Base-by-base conservation (phyloP, 495 filamentous ascomycete species). In the Penicilliopsis zonata region DNA sequence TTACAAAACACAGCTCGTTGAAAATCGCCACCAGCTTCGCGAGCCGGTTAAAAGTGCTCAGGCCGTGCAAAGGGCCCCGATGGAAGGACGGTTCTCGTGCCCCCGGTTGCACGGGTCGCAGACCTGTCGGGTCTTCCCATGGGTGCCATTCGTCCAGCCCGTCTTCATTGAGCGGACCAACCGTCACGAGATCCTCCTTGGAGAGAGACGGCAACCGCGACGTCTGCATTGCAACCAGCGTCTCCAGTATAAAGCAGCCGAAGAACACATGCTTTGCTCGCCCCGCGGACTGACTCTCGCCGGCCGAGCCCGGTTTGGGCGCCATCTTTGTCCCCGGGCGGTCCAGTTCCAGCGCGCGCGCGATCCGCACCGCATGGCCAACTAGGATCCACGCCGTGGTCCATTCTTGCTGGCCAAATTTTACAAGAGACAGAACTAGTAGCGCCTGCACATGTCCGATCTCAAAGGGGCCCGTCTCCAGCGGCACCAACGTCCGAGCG, bases 61-160 rank as follows among this genome's bases (percentile, higher is more conserved):
- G 40, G 13, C 65, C 63, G 32, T 69, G 65, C 2, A 69, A 61
- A 3, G 76, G 72, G 14, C 59, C 67, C 9, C 69, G 58, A 12
- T 59, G 56, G 40, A 63, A 59, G 3, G 55, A 52, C 6, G 42
- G 40, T 2, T 53, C 47, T n/a, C n/a, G n/a, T n/a, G n/a, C n/a
- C 15, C 49, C 47, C n/a, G 63, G 45, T 24, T 57, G 39, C 25
- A 46, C 35, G 24, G 50, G 45, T 9, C 50, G 44, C 18, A 47
- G 42, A 17, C 40, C 46, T 14, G 53, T 53, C 18, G 63, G 62
- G 30, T 69, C 63, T 14, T 60, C 59, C 79, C 76, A 83, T 9
- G 70, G 72, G 44, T 79, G 69, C 79, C 77, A 82, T 52, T 83
- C 76, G 35, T 83, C 78, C 16, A 74, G 48, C 1, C 73, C 78